Evolutionary conservation across 1,284 basidiomycete genomes (phyloP).

Genomic region (Peniophora sp.): DNA sequence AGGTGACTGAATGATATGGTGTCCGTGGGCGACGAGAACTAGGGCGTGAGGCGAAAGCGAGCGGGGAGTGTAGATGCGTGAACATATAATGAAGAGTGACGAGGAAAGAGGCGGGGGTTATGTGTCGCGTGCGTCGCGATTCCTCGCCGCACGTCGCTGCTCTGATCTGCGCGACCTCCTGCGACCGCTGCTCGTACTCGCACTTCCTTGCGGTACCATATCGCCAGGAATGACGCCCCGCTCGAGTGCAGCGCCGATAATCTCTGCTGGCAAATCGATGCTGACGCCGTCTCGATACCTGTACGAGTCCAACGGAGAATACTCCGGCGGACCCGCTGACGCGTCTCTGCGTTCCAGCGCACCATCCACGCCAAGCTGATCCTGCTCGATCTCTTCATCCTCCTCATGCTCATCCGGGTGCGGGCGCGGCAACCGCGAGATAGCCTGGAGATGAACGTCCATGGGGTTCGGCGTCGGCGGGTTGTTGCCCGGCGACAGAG

Average conservation of each 20-base stretch:
- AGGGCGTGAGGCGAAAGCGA: neutral
- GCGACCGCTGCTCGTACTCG: neutral
- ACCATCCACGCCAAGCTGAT: slow-evolving; percentile 13
- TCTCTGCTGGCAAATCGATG: slow-evolving; percentile 74
- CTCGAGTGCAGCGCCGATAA: slow-evolving; percentile 74
- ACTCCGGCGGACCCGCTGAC: slow-evolving; percentile 49
- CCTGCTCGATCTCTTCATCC: slow-evolving; percentile 5
- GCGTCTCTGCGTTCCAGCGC: slow-evolving; percentile 29
- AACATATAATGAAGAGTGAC: neutral
- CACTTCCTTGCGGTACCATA: neutral
- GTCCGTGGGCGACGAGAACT: no score
- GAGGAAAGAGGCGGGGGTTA: neutral
- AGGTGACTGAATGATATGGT: no score
- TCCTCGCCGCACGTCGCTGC: neutral
- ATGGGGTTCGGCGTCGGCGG: slow-evolving; percentile 71
- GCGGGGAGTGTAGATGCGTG: neutral
- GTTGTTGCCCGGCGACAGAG: slow-evolving; percentile 57
- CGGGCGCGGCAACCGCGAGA: slow-evolving; percentile 31
- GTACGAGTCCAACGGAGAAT: slow-evolving; percentile 75
- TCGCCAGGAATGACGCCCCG: slow-evolving; percentile 44
- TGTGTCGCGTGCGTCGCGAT: neutral
- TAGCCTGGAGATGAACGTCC: slow-evolving; percentile 71
- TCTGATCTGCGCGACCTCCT: neutral
- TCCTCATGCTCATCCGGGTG: slow-evolving; percentile 12
- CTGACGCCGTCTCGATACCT: slow-evolving; percentile 76